Evolutionary conservation across 805 yeast species (phyloP).

Genomic region (Grigorovia transvaalensis): DNA sequence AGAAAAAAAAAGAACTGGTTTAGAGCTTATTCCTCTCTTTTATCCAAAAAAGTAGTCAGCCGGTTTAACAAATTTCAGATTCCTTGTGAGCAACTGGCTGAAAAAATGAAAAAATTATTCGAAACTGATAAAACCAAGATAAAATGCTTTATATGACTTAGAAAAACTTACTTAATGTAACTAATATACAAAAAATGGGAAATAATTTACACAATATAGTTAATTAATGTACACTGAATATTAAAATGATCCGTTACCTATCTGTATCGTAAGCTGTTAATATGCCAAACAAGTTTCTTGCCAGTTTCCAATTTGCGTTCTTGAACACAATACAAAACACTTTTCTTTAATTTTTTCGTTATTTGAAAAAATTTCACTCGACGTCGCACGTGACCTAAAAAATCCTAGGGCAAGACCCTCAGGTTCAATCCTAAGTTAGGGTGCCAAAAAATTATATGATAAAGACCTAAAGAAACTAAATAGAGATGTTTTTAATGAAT

Average conservation of each 20-base stretch:
- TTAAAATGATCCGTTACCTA: background rate
- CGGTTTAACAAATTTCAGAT: too few relatives aligned
- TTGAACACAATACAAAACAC: too few relatives aligned
- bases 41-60: too few relatives aligned
- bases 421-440: background rate
- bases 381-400: background rate
- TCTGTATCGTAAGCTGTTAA: background rate
- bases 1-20: background rate
- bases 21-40: background rate
- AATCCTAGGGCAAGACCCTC: too few relatives aligned
- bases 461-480: background rate
- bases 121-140: background rate
- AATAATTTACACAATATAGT: background rate
- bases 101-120: too few relatives aligned
- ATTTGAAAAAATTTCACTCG: background rate
- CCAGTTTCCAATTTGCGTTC: background rate
- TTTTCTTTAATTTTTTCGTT: too few relatives aligned
- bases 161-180: background rate
- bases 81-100: background rate
- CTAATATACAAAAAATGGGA: background rate
- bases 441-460: background rate
- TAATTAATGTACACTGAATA: background rate
- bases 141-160: background rate
- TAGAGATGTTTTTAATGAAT: constrained; percentile 8
- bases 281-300: background rate